These are phyloP conservation scores for Pichia insulana DNA, from an alignment of 805 yeast genomes.

Conservation along the genomic window DNA sequence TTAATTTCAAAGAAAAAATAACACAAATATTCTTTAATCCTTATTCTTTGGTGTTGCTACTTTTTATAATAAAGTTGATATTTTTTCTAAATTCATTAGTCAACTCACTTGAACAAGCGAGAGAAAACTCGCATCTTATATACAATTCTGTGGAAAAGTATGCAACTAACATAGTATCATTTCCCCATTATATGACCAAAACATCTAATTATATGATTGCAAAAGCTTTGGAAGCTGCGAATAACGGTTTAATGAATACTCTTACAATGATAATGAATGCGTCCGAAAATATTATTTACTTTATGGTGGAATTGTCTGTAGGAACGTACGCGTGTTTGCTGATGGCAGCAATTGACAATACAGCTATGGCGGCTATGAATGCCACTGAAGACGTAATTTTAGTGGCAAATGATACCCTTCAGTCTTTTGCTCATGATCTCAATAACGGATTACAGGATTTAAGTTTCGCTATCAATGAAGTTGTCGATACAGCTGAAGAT, in stretches of 20 bases:
- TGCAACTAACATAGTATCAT: constrained; percentile 27
- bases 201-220: constrained; percentile 47
- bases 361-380: constrained; percentile 64
- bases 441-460: constrained; percentile 59
- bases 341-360: constrained; percentile 64
- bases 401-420: constrained; percentile 54
- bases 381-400: constrained; percentile 56
- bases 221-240: constrained; percentile 38
- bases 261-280: constrained; percentile 44
- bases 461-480: constrained; percentile 46
- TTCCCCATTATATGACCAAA: constrained; percentile 50
- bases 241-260: constrained; percentile 36
- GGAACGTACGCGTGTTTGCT: constrained; percentile 86
- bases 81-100: constrained; percentile 45
- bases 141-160: constrained; percentile 41
- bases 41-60: constrained; percentile 44
- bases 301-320: constrained; percentile 60
- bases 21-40: constrained; percentile 64
- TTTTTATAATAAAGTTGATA: constrained; percentile 52
- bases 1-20: constrained; percentile 43
- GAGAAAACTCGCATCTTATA: constrained; percentile 30
- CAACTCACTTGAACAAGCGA: constrained; percentile 33
- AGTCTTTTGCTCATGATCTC: constrained; percentile 46
- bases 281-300: constrained; percentile 49
- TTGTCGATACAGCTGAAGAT: constrained; percentile 39